Percentiles rank a stretch among this genome's conserved stretches.
Conservation (phyloP, 805 yeast genomes). For the Saccharomycopsis sp. region DNA sequence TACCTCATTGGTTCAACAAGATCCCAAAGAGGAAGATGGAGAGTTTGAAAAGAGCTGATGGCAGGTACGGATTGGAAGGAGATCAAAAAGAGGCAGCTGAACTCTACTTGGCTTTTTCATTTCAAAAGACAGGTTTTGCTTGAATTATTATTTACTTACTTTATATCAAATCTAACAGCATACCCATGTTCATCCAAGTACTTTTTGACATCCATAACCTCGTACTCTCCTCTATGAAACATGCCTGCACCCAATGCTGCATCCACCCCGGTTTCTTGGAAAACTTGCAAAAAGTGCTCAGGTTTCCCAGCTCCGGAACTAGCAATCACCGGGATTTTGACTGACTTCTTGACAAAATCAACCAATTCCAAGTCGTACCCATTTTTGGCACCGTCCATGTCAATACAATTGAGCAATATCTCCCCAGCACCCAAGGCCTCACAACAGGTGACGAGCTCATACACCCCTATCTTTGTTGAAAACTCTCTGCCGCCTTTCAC, state of each 20-base stretch:
- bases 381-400: conserved; percentile 92
- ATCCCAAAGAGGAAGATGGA: conserved; percentile 55
- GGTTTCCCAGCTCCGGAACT: conserved; percentile 98
- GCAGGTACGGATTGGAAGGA: conserved; percentile 78
- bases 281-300: conserved; percentile 81
- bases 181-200: conserved; percentile 51
- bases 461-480: conserved; percentile 80
- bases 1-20: conserved; percentile 52
- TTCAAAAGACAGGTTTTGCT: conserved; percentile 44
- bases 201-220: conserved; percentile 74
- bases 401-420: conserved; percentile 84
- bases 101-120: conserved; percentile 79
- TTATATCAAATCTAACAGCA: conserved; percentile 49
- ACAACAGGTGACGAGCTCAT: conserved; percentile 79
- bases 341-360: conserved; percentile 64
- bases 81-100: conserved; percentile 84
- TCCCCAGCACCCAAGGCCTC: conserved; percentile 97
- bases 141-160: neutral
- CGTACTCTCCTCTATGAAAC: conserved; percentile 92
- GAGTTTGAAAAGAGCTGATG: conserved; percentile 68
- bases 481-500: conserved; percentile 92
- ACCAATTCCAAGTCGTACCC: conserved; percentile 89
- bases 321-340: conserved; percentile 88
- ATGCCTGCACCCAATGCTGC: conserved; percentile 99
- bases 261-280: conserved; percentile 71